These are phyloP conservation scores for Xylariaceae sp. DNA, from an alignment of 2,329 filamentous ascomycete species.

Conservation along the genomic window DNA sequence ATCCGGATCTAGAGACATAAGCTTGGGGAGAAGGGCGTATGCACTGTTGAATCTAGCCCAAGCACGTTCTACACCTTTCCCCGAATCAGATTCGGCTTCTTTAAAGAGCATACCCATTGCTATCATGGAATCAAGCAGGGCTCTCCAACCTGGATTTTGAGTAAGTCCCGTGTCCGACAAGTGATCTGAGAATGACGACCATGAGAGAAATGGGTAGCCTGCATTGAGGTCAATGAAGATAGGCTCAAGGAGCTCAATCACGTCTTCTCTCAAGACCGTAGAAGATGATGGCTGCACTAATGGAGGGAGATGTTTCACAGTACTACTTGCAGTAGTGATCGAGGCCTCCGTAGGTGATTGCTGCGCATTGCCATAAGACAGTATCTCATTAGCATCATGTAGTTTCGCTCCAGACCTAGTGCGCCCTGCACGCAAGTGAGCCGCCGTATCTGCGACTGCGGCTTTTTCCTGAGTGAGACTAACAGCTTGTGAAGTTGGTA, in stretches of 20 bases:
- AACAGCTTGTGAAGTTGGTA: too few relatives aligned
- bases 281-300: background rate
- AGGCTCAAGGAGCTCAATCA: conserved; percentile 5
- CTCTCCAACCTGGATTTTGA: conserved; percentile 1
- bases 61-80: background rate
- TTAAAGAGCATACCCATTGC: conserved; percentile 6
- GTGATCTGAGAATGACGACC: conserved; percentile 1
- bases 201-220: conserved; percentile 6
- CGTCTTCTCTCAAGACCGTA: background rate
- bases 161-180: background rate
- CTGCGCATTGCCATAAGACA: too few relatives aligned
- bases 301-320: too few relatives aligned
- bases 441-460: too few relatives aligned
- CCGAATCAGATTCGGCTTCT: background rate
- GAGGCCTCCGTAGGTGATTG: too few relatives aligned
- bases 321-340: too few relatives aligned
- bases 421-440: too few relatives aligned
- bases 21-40: conserved; percentile 1
- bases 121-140: conserved; percentile 4
- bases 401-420: too few relatives aligned
- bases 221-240: conserved; percentile 1
- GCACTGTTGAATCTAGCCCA: conserved; percentile 2
- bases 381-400: too few relatives aligned
- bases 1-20: conserved; percentile 1
- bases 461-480: too few relatives aligned